Evolutionary conservation across 257 asterid species (phyloP), one percentile per base, ranked within the genome.

Genomic region (Solanum corneliomulleri): DNA sequence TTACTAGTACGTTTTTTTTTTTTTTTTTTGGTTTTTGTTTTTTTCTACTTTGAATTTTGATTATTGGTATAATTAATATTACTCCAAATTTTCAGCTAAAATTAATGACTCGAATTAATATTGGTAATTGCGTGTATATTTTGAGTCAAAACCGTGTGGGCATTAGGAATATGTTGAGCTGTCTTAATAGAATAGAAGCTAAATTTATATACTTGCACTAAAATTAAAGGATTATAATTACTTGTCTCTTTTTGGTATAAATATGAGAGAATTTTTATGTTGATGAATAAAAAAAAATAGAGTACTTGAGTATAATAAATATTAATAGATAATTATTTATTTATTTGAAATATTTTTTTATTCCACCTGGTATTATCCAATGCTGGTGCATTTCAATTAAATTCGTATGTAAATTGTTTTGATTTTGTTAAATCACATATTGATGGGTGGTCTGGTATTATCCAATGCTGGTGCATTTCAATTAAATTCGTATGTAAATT

Each of bases 121-220:
- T n/a, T 15, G 35, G 27, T 9, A 44, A 47, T 84, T 14, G 39
- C 60, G 87, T 68, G 87, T 41, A 20, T 14, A 66, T 84, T 39
- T 64, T 84, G 18, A 84, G 87, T 84, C 87, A 84, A 84, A 84
- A 42, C 87, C 87, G 87, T 84, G 87, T 84, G 87, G 62, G 10
- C 18, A 56, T 11, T 72, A 3, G 29, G 41, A 77, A 25, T 25
- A 15, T 14, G 84, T 23, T 45, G 66, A 78, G 66, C 84, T 78
- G 84, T 60, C 69, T 60, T 60, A 12, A 7, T 41, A 11, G 20
- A 41, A n/a, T 3, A 2, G 58, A 76, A 41, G 84, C 41, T 78
- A 78, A 78, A 77, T 8, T 8, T 20, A 33, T 83, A 8, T 25
- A 33, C 27, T 45, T 78, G 18, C 9, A 49, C 84, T 78, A 27